Conservation (phyloP, 495 filamentous ascomycete species). For the Penicillium diatomitis region DNA sequence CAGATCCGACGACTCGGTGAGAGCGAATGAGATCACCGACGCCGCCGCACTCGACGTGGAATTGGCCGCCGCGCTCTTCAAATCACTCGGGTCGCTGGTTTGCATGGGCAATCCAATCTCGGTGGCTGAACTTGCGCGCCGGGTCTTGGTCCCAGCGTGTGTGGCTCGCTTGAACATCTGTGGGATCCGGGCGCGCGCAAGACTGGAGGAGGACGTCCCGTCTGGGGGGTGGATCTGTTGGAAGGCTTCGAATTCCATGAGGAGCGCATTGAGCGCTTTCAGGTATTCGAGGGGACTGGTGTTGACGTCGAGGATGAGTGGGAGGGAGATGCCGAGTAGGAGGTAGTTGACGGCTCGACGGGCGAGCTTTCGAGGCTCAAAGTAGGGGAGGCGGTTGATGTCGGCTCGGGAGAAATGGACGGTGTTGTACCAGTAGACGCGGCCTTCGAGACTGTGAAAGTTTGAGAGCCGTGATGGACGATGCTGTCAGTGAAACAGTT, state of each 20-base stretch:
- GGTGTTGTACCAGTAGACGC: conserved; percentile 96
- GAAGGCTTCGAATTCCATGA: conserved; percentile 88
- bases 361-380: conserved; percentile 70
- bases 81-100: conserved; percentile 40
- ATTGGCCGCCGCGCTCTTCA: conserved; percentile 35
- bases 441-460: conserved; percentile 70
- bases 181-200: conserved; percentile 69
- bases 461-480: too few relatives aligned
- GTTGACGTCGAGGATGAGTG: conserved; percentile 79
- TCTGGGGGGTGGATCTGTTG: conserved; percentile 75
- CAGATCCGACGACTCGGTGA: conserved; percentile 45
- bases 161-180: conserved; percentile 79
- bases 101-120: conserved; percentile 56
- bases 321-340: conserved; percentile 83
- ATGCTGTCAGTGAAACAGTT: too few relatives aligned
- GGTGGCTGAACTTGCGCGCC: conserved; percentile 63
- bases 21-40: conserved; percentile 36
- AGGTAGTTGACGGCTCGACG: conserved; percentile 88
- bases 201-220: conserved; percentile 56
- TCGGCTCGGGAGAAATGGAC: conserved; percentile 81
- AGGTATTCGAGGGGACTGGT: conserved; percentile 74
- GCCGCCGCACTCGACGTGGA: conserved; percentile 31
- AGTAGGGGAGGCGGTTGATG: conserved; percentile 72
- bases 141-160: conserved; percentile 52
- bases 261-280: conserved; percentile 72